These are phyloP conservation scores for Adansonia rubrostipa DNA, from an alignment of 441 rosid genomes.

Conservation along the genomic window DNA sequence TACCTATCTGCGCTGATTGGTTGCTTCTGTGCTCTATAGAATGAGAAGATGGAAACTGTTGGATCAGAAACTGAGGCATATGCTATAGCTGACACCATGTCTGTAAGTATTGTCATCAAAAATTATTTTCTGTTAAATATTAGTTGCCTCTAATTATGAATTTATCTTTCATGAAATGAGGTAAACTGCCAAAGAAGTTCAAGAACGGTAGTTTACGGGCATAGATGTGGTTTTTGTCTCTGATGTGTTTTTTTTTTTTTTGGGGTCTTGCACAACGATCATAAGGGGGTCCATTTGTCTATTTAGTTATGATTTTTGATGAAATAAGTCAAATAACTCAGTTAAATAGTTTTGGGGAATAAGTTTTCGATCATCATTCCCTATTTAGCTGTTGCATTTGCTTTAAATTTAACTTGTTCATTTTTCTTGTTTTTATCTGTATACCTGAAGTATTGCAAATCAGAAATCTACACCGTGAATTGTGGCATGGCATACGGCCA, in stretches of 20 bases:
- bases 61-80: constrained; percentile 92
- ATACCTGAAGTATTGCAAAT: constrained; percentile 58
- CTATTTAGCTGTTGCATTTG: neutral
- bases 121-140: neutral
- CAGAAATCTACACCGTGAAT: constrained; percentile 75
- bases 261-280: neutral
- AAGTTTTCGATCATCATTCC: constrained; percentile 6
- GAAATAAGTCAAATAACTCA: neutral
- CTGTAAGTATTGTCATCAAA: constrained; percentile 53
- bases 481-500: constrained; percentile 91
- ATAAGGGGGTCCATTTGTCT: neutral
- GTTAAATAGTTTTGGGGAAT: neutral
- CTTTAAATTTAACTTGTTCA: constrained; percentile 24
- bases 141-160: neutral
- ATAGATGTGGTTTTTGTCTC: neutral
- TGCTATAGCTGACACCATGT: constrained; percentile 81
- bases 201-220: neutral
- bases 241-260: too few species aligned
- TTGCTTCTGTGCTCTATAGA: constrained; percentile 46
- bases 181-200: constrained; percentile 9
- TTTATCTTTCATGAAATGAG: constrained; percentile 8
- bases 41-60: constrained; percentile 82
- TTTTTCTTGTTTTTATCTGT: constrained; percentile 18
- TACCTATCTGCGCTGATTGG: constrained; percentile 25
- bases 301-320: neutral